These are phyloP conservation scores for Solanum tarijense DNA, from an alignment of 257 asterid genomes.

Conservation along the genomic window DNA sequence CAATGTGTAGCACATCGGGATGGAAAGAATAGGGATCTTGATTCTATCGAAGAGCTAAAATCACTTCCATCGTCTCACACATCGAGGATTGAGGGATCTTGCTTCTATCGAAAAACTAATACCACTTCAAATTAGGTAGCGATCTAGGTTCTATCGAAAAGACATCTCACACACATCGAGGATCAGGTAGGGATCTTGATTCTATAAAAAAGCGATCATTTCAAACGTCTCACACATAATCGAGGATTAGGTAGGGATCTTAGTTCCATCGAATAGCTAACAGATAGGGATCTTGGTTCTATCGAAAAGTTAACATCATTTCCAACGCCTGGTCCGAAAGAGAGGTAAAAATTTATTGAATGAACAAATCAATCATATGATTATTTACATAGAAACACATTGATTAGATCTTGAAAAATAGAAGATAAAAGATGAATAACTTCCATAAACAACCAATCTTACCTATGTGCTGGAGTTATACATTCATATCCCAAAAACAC, in stretches of 20 bases:
- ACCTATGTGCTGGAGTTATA: not conserved
- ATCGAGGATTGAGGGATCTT: not conserved
- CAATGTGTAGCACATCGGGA: not conserved
- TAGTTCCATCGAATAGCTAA: not conserved
- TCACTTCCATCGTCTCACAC: no score
- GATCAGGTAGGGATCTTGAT: not conserved
- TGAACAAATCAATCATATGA: not conserved
- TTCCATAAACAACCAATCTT: not conserved
- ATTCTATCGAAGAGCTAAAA: not conserved
- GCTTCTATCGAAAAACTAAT: not conserved
- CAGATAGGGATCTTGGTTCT: not conserved
- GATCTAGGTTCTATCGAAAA: not conserved
- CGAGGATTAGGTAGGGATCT: not conserved
- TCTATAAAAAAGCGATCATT: not conserved
- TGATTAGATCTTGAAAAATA: not conserved
- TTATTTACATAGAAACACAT: not conserved
- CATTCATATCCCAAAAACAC: not conserved
- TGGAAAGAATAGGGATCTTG: not conserved
- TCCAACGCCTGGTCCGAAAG: accelerated
- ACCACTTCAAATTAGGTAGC: not conserved
- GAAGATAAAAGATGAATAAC: not conserved
- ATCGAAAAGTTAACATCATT: not conserved
- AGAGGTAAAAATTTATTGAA: not conserved
- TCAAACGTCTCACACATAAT: not conserved
- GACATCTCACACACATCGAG: not conserved